Percentiles rank a stretch among this genome's conserved stretches.
These are phyloP conservation scores for Apiospora koreana DNA, from an alignment of 2,329 filamentous ascomycete genomes.

Conservation along the genomic window DNA sequence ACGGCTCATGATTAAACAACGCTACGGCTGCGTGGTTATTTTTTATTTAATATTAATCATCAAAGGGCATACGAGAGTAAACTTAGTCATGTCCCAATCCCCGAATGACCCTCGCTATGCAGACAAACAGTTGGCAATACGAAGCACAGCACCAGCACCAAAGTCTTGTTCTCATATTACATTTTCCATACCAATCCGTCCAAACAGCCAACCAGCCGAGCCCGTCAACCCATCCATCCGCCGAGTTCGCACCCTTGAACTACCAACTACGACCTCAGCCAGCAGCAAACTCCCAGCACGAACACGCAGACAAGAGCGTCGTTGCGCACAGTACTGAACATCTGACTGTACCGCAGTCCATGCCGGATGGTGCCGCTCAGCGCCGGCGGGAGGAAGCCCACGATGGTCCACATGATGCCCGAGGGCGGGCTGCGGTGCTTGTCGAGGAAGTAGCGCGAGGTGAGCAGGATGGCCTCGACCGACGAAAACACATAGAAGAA, in stretches of 20 bases:
- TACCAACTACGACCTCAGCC: conserved; percentile 36
- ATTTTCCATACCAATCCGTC: not conserved
- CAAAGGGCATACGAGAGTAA: not conserved
- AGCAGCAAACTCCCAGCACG: conserved; percentile 63
- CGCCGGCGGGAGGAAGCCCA: conserved; percentile 66
- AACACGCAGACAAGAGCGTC: conserved; percentile 75
- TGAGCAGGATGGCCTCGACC: conserved; percentile 71
- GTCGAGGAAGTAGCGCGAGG: conserved; percentile 70
- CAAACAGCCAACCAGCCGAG: not conserved
- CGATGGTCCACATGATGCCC: conserved; percentile 64
- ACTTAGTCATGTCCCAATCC: not conserved
- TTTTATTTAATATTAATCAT: not conserved
- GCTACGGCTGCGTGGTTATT: not conserved
- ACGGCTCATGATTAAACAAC: not conserved
- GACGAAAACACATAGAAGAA: conserved; percentile 85
- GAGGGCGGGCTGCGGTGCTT: conserved; percentile 56
- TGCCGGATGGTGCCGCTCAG: conserved; percentile 63
- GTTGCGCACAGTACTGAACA: conserved; percentile 69
- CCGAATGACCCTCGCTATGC: not conserved
- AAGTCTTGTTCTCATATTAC: not conserved
- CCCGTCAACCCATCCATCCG: not conserved
- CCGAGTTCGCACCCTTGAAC: not conserved
- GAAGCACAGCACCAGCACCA: not conserved
- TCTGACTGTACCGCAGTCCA: conserved; percentile 66
- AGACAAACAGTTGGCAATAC: not conserved